Base-by-base conservation (phyloP, 2,329 filamentous ascomycete genomes). In the Aspergillus persii region DNA sequence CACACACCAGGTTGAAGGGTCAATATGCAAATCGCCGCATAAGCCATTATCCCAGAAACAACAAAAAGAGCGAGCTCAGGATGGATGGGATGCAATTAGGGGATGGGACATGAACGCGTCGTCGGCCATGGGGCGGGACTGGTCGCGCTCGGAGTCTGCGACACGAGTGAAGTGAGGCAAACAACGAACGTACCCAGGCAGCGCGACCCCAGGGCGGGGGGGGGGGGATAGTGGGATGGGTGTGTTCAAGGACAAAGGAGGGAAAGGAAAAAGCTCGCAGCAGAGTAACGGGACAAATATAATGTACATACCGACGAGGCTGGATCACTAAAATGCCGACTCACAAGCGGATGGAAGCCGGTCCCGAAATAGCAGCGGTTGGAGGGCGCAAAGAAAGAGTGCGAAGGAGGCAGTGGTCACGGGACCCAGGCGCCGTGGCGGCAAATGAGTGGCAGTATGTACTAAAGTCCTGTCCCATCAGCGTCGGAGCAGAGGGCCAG, bases 231-330 rank as follows among this genome's bases (percentile, higher is more conserved):
- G 49, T 30, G 56, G 36, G 44, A 47, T 50, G 49, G 49, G 18
- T 30, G 30, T 26, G 55, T 57, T 39, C 50, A 50, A 41, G 23
- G 50, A 47, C 39, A 49, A 44, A 59, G 29, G 30, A 46, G 29
- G 51, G 47, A 57, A 49, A 60, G 51, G 54, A 30, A 29, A 31
- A 18, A 53, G 53, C 26, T 53, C 39, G 49, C 18, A 41, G 30
- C 51, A 53, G 53, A 57, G 59, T 41, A 63, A 51, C 51, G 60
- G 39, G 46, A 56, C 50, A 61, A 26, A 53, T 62, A 63, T 48
- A 50, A 63, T 57, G 57, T 71, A 76, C 74, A 72, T 76, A 76
- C 74, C 73, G 74, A 76, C 72, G 72, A 76, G 72, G 72, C 67
- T 76, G 73, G 70, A 70, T 68, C 63, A 74, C 66, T 74, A 66